Evolutionary conservation across 306 rosid genomes (phyloP).

Genomic region (Quercus ilex): DNA sequence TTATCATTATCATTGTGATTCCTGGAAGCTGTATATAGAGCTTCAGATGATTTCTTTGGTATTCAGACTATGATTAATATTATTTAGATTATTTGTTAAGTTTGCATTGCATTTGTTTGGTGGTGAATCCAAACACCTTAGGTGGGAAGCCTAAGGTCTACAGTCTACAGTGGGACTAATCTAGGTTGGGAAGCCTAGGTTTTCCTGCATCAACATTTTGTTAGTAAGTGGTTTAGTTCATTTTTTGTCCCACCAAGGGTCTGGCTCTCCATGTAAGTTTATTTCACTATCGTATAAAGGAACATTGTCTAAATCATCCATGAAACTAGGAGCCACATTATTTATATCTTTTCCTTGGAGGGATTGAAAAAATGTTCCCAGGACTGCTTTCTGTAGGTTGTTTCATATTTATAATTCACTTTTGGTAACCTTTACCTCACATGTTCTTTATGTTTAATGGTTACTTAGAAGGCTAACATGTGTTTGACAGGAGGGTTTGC

Average conservation of each 20-base stretch:
- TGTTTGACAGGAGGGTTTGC: slow-evolving; percentile 60
- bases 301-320: background rate
- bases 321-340: background rate
- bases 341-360: background rate
- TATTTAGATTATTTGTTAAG: too few relatives aligned
- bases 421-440: background rate
- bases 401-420: background rate
- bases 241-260: background rate
- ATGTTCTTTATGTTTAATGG: background rate
- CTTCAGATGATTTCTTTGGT: too few relatives aligned
- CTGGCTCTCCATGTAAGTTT: background rate
- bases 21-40: too few relatives aligned
- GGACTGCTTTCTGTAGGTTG: background rate
- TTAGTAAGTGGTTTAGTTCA: background rate
- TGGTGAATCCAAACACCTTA: too few relatives aligned
- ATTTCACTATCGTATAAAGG: background rate
- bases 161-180: too few relatives aligned
- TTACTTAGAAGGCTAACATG: background rate
- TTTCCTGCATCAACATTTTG: background rate
- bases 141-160: too few relatives aligned
- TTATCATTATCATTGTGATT: too few relatives aligned
- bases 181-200: too few relatives aligned
- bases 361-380: background rate
- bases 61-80: too few relatives aligned
- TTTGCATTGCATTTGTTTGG: too few relatives aligned